Conservation (phyloP, 2,329 filamentous ascomycete genomes). For the Claviceps purpurea region DNA sequence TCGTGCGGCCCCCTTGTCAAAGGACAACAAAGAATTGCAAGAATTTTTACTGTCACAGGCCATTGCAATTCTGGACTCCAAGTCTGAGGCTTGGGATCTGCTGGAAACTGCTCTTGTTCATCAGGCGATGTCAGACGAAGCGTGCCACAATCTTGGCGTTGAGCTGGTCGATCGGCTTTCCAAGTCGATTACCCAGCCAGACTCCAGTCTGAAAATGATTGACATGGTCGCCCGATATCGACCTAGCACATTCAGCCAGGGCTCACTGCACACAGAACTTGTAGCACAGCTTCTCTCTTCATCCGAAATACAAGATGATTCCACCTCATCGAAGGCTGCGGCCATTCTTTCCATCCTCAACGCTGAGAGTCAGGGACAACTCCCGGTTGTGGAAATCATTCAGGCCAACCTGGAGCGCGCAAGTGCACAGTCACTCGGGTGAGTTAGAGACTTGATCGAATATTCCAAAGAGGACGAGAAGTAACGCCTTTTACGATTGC, state of each 20-base stretch:
- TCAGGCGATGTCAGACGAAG: conserved; percentile 23
- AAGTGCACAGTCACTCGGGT: conserved; percentile 36
- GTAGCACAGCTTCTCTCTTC: conserved; percentile 40
- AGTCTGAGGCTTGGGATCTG: conserved; percentile 27
- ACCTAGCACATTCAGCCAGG: conserved; percentile 29
- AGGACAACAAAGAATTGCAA: conserved; percentile 30
- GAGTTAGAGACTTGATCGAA: conserved; percentile 14
- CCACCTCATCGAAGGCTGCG: conserved; percentile 26
- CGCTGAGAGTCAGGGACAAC: conserved; percentile 24
- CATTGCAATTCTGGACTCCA: conserved; percentile 23
- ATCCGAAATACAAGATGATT: conserved; percentile 32
- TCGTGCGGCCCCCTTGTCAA: conserved; percentile 25
- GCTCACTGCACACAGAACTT: conserved; percentile 33
- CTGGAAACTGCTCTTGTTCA: conserved; percentile 34
- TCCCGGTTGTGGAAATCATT: conserved; percentile 37
- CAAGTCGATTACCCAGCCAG: conserved; percentile 15
- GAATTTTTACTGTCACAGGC: conserved; percentile 29
- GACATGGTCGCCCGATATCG: conserved; percentile 33
- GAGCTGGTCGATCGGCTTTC: conserved; percentile 23
- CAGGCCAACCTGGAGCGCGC: conserved; percentile 40
- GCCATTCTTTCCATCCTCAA: conserved; percentile 34
- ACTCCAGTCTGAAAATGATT: conserved; percentile 28
- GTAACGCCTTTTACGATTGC: background rate
- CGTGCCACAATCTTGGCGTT: conserved; percentile 19
- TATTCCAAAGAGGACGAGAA: background rate